Base-by-base conservation (phyloP, 2,329 filamentous ascomycete species). In the Cryphonectria carpinicola region DNA sequence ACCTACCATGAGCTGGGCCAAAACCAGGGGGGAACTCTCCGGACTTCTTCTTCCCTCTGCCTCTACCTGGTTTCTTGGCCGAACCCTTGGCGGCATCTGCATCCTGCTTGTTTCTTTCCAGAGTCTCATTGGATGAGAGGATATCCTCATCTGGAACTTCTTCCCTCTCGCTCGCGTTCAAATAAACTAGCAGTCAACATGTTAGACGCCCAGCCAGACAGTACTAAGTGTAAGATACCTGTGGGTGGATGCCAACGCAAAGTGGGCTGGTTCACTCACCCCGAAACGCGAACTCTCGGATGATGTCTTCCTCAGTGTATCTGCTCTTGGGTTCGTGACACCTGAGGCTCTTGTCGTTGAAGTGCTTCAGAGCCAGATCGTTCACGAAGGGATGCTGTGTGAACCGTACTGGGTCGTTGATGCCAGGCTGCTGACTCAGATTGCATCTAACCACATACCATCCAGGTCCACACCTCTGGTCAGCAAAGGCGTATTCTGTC, bases 391-490 rank as follows among this genome's bases (percentile, higher is more conserved):
- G 63, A 37, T 65, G 63, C 14, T 22, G 43, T 22, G 11, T 19
- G 41, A 65, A 65, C 0, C 6, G 43, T 14, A 11, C 28, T n/a
- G 28, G 28, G 4, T 19, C 6, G 32, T 35, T 65, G 17, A 32
- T 52, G 11, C 6, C 39, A 14, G 2, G 6, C n/a, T 43, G 39
- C 14, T 11, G 4, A 17, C 43, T 49, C 22, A 35, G 2, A 19
- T 65, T 65, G 43, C 63, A 65, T 17, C 63, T 46, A 17, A 65
- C 17, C 43, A 65, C 63, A 52, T 65, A 65, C 63, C 63, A 65
- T 17, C 63, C 63, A 41, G 25, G 63, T 10, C 63, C 63, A 41
- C 63, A 65, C 63, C 39, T 46, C 41, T 32, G 2, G 41, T 65
- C 63, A 32, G 14, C 28, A 35, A 65, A 65, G 43, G 35, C 35